Percentiles rank a stretch among this genome's conserved stretches.
These are phyloP conservation scores for Prunus yedoensis DNA, from an alignment of 331 rosid genomes.

Conservation along the genomic window DNA sequence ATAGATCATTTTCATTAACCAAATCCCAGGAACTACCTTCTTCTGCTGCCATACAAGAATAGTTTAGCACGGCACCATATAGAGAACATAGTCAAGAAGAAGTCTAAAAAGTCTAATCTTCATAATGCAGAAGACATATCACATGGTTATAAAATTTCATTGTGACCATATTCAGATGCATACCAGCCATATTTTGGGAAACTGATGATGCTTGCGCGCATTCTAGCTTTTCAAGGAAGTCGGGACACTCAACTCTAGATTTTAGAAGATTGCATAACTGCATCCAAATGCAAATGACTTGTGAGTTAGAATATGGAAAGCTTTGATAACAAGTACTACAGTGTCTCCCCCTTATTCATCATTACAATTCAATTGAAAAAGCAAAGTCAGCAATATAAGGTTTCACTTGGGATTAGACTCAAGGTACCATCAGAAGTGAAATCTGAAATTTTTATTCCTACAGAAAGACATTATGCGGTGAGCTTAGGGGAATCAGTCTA, in stretches of 20 bases:
- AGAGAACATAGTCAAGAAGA: conserved; percentile 2
- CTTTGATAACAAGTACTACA: neutral
- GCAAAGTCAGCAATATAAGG: neutral
- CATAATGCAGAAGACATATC: conserved; percentile 6
- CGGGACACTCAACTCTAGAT: conserved; percentile 72
- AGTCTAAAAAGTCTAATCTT: neutral
- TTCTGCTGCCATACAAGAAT: conserved; percentile 42
- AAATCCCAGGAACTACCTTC: conserved; percentile 89
- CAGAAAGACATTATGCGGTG: neutral
- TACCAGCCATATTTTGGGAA: conserved; percentile 55
- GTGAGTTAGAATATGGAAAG: conserved; percentile 3
- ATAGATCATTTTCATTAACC: conserved; percentile 69
- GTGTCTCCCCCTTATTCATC: neutral
- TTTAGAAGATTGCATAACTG: conserved; percentile 85
- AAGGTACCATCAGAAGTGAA: neutral
- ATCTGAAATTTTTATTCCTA: neutral
- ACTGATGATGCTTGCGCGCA: conserved; percentile 61
- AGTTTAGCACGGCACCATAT: conserved; percentile 4
- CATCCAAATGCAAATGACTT: conserved; percentile 24
- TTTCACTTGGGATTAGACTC: neutral
- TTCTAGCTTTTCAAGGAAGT: conserved; percentile 80
- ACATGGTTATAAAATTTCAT: neutral
- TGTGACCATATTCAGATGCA: conserved; percentile 16
- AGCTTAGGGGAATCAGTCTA: neutral
- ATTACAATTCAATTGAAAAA: neutral